phyloP scores from a whole-genome alignment of 257 asterid species.

The Ajuga chamaepitys region DNA sequence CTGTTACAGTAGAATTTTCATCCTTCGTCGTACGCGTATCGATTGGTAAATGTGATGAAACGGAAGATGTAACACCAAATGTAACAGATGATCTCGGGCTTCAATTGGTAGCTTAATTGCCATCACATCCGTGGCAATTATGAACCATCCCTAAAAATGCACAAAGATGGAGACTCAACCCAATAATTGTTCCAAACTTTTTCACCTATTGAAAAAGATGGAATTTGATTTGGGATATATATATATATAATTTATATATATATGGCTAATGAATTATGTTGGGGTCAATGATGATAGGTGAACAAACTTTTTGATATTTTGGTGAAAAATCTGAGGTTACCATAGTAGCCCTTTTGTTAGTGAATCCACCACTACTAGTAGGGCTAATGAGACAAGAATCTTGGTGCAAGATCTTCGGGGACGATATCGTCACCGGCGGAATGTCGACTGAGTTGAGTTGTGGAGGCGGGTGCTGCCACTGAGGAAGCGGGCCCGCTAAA shows the following conservation, averaged over 20 bases:
- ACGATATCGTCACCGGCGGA: conserved; percentile 73
- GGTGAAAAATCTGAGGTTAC: conserved; percentile 41
- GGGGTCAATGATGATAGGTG: conserved; percentile 69
- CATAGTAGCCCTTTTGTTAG: conserved; percentile 41
- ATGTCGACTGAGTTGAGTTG: conserved; percentile 77
- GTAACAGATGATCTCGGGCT: too few species aligned
- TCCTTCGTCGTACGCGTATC: too few species aligned
- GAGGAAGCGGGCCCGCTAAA: conserved; percentile 93
- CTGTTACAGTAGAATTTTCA: too few species aligned
- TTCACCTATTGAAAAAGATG: conserved; percentile 26
- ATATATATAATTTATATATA: not conserved
- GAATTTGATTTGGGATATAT: conserved; percentile 2
- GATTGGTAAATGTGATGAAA: too few species aligned
- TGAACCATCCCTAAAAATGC: not conserved
- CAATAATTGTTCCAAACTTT: not conserved
- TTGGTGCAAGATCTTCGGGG: conserved; percentile 34
- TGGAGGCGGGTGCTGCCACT: conserved; percentile 98
- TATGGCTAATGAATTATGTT: conserved; percentile 18
- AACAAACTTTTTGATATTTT: conserved; percentile 62
- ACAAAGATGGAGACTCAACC: not conserved
- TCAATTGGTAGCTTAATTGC: conserved; percentile 25
- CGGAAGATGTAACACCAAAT: too few species aligned
- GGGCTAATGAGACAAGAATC: conserved; percentile 41
- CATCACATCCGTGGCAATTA: conserved; percentile 32
- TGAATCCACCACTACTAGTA: conserved; percentile 32